Conservation (phyloP, 208 protist species). For the Blechomonas ayalai region DNA sequence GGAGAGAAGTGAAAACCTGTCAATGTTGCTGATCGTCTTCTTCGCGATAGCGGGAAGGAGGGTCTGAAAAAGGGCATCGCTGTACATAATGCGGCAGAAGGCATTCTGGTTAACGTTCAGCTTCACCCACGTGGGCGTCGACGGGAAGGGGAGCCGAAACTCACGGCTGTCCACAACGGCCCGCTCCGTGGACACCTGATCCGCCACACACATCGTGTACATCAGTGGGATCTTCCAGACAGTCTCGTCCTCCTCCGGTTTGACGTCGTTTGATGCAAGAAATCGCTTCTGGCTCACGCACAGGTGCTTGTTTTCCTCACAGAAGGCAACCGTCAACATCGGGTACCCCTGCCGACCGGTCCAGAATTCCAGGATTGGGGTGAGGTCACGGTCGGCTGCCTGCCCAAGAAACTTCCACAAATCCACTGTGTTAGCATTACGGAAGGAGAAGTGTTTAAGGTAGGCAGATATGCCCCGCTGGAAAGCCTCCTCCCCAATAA, state of each 20-base stretch:
- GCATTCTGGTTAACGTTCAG: constrained; percentile 54
- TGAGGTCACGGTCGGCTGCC: constrained; percentile 47
- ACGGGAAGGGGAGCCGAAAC: constrained; percentile 7
- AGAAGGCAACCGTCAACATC: constrained; percentile 28
- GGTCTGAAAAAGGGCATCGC: constrained; percentile 22
- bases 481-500: constrained; percentile 79
- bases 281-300: constrained; percentile 22
- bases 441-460: constrained; percentile 63
- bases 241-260: constrained; percentile 24
- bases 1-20: constrained; percentile 49
- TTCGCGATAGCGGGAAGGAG: constrained; percentile 27
- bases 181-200: neutral
- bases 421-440: constrained; percentile 71
- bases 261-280: constrained; percentile 23
- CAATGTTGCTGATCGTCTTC: constrained; percentile 42
- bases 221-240: constrained; percentile 77
- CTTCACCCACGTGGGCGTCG: constrained; percentile 40
- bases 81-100: constrained; percentile 76
- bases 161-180: constrained; percentile 8
- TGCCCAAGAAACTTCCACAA: constrained; percentile 80
- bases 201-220: constrained; percentile 11
- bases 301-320: constrained; percentile 3
- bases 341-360: constrained; percentile 71
- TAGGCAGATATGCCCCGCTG: constrained; percentile 67
- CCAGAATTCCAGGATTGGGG: constrained; percentile 56